Evolutionary conservation across 75 land plant genomes (phyloP), one percentile per base, ranked within the genome.

Genomic region (Pinus tabuliformis): DNA sequence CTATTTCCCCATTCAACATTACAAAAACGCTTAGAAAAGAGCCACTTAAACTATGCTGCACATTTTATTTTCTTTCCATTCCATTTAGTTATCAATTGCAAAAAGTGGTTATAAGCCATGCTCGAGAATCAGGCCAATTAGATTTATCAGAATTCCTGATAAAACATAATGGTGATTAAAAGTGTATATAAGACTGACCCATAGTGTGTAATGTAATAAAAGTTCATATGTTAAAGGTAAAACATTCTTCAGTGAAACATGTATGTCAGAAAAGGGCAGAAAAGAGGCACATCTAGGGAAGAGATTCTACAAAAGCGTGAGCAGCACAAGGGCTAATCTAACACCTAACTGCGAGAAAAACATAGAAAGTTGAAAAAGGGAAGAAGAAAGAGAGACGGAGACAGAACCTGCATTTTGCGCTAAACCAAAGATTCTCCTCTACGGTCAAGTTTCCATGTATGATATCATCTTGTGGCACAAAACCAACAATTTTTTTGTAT

Each of bases 391-490:
- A 33, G 36, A 64, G 18, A 15, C 6, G 12, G 28, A 73, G 61
- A 26, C 20, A 60, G 24, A 88, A 94, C 99, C 99, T 93, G 95
- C 96, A 96, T 49, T 83, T 81, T 24, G 99, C 95, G 76, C 91
- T 94, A 83, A 96, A 94, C 83, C 91, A 84, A 39, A 96, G 95
- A 70, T 96, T 96, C 75, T 96, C 99, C 81, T 96, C 99, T 6
- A 96, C 99, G 6, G 97, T 94, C 83, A 96, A 86, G 74, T 90
- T 91, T 18, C 99, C 99, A 84, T 96, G 99, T 45, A 96, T 96
- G 68, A 96, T 90, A 87, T 96, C 99, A 90, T 96, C 99, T 81
- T 96, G 99, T 70, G 99, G 99, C 39, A 96, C 99, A 84, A 96
- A 96, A 30, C 99, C 99, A 78, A 90, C 89, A 37, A 96, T 94